Conservation (phyloP, 495 filamentous ascomycete genomes). For the Pyrenula massariospora region DNA sequence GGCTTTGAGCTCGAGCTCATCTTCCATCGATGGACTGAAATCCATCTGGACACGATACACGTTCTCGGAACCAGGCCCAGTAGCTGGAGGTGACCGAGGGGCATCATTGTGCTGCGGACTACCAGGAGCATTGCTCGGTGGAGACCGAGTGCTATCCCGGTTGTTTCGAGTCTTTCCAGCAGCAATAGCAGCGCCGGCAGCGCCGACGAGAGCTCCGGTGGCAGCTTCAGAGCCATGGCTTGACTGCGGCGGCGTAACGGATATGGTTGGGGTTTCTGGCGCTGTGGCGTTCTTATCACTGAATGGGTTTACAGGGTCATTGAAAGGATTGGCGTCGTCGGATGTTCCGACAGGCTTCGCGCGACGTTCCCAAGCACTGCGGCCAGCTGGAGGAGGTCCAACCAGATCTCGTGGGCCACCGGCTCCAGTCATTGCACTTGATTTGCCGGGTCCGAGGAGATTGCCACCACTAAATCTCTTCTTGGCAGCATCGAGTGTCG, state of each 20-base stretch:
- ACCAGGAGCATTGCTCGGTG: slow-evolving; percentile 2
- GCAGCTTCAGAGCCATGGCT: neutral
- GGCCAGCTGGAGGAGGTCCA: slow-evolving; percentile 3
- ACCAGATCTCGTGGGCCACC: slow-evolving; percentile 7
- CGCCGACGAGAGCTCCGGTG: slow-evolving; percentile 16
- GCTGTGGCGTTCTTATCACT: slow-evolving; percentile 22
- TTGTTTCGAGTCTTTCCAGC: slow-evolving; percentile 8
- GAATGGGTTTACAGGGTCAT: slow-evolving; percentile 42
- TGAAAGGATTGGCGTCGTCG: slow-evolving; percentile 30
- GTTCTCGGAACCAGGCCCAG: slow-evolving; percentile 33
- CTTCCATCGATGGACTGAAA: slow-evolving; percentile 84
- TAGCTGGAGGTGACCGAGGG: slow-evolving; percentile 35
- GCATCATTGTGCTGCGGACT: neutral
- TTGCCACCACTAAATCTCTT: slow-evolving; percentile 21
- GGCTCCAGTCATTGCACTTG: slow-evolving; percentile 10
- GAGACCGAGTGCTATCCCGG: neutral
- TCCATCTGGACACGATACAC: slow-evolving; percentile 92
- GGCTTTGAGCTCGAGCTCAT: slow-evolving; percentile 69
- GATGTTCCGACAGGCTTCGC: slow-evolving; percentile 15
- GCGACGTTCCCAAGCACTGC: slow-evolving; percentile 1
- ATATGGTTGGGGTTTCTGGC: slow-evolving; percentile 1
- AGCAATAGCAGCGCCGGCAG: slow-evolving; percentile 20
- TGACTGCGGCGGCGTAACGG: slow-evolving; percentile 10
- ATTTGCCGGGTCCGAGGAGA: slow-evolving; percentile 13
- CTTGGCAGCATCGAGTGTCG: slow-evolving; percentile 41